Evolutionary conservation across 2,329 filamentous ascomycete species (phyloP).

Genomic region (Sporothrix mexicana): DNA sequence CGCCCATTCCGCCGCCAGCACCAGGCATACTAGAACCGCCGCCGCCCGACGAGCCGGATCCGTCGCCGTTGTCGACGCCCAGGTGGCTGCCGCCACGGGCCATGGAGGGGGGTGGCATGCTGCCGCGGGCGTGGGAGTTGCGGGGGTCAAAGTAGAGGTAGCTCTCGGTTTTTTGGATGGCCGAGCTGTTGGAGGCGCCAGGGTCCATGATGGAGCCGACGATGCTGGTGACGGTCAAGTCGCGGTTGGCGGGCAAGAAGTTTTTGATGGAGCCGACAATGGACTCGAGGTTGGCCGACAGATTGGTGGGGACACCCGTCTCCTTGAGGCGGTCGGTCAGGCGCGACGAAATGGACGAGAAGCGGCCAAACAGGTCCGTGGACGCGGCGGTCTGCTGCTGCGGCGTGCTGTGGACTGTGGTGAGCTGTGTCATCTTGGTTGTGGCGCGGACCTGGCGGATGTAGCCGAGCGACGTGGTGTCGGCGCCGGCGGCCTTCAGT

Average conservation of each 20-base stretch:
- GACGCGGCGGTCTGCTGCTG: slow-evolving; percentile 64
- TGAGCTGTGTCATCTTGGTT: slow-evolving; percentile 97
- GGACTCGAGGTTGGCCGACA: slow-evolving; percentile 84
- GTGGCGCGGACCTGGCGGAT: slow-evolving; percentile 76
- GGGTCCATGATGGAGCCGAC: slow-evolving; percentile 99
- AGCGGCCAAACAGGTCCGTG: slow-evolving; percentile 87
- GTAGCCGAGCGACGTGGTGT: slow-evolving; percentile 80
- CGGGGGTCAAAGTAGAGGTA: slow-evolving; percentile 98
- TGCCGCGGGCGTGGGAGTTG: slow-evolving; percentile 89
- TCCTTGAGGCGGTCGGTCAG: slow-evolving; percentile 95
- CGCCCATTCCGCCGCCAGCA: slow-evolving; percentile 43
- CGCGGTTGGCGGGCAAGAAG: slow-evolving; percentile 93
- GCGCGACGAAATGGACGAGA: slow-evolving; percentile 88
- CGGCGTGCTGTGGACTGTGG: slow-evolving; percentile 79
- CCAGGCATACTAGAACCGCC: slow-evolving; percentile 48
- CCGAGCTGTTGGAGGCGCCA: slow-evolving; percentile 82
- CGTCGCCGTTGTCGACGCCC: slow-evolving; percentile 38
- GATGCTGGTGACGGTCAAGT: slow-evolving; percentile 96
- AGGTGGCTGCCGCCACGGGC: slow-evolving; percentile 51
- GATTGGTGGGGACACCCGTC: slow-evolving; percentile 72
- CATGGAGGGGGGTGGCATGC: slow-evolving; percentile 79
- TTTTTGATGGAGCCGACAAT: slow-evolving; percentile 97
- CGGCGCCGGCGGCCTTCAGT: slow-evolving; percentile 74
- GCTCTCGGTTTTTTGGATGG: slow-evolving; percentile 93
- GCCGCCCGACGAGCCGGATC: slow-evolving; percentile 47